Evolutionary conservation across 257 asterid species (phyloP).

Genomic region (Verbascum thapsus): DNA sequence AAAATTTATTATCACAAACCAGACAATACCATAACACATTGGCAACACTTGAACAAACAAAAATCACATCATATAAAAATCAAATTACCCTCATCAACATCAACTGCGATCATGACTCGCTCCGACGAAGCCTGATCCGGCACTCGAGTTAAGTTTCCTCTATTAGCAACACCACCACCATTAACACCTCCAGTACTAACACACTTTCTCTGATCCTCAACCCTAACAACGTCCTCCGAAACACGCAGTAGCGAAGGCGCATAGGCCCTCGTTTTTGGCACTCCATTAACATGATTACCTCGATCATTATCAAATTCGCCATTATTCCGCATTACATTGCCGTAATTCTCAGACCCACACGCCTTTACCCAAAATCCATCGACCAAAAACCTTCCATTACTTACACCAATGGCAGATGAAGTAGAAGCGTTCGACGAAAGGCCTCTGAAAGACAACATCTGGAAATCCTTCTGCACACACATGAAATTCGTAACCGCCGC

Average conservation of each 20-base stretch:
- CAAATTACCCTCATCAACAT: constrained; percentile 81
- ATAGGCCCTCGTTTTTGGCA: constrained; percentile 39
- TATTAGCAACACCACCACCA: constrained; percentile 33
- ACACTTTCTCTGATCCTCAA: constrained; percentile 28
- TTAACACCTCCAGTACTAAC: constrained; percentile 28
- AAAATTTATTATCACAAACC: background rate
- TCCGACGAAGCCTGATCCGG: constrained; percentile 35
- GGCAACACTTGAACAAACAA: background rate
- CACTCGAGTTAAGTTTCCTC: constrained; percentile 41
- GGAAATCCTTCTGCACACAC: constrained; percentile 44
- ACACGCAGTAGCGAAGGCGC: constrained; percentile 41
- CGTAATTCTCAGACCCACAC: constrained; percentile 35
- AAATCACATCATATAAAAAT: background rate
- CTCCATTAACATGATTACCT: constrained; percentile 28
- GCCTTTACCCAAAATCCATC: constrained; percentile 39
- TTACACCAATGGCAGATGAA: constrained; percentile 27
- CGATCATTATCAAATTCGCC: constrained; percentile 25
- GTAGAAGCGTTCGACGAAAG: constrained; percentile 33
- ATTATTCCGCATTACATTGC: constrained; percentile 29
- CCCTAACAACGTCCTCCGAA: constrained; percentile 42
- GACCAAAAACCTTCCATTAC: constrained; percentile 28
- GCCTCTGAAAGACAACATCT: constrained; percentile 35
- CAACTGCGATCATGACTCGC: constrained; percentile 71
- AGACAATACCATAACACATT: constrained; percentile 10
- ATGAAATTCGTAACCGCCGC: constrained; percentile 50